These are phyloP conservation scores for Aspergillus vadensis DNA, from an alignment of 2,329 filamentous ascomycete genomes.

Conservation along the genomic window DNA sequence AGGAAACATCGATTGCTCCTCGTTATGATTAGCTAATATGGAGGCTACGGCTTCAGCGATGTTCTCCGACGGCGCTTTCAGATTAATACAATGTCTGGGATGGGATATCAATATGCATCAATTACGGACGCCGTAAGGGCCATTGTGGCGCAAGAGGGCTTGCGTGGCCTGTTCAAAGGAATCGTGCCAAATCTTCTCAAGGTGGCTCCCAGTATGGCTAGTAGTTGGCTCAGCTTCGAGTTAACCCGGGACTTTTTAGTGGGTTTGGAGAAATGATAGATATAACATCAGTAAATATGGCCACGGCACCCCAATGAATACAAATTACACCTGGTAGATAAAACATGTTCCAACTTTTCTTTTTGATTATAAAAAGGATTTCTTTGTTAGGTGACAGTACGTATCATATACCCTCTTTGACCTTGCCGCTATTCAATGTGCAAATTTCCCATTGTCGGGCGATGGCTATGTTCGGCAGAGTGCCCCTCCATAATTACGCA, in stretches of 20 bases:
- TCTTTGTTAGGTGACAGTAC: no score
- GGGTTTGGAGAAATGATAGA: slow-evolving; percentile 46
- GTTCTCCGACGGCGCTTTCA: slow-evolving; percentile 93
- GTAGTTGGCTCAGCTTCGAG: slow-evolving; percentile 97
- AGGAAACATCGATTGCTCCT: neutral
- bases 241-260: slow-evolving; percentile 85
- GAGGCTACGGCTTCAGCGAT: slow-evolving; percentile 61
- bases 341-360: no score
- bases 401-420: no score
- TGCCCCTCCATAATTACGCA: neutral
- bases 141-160: slow-evolving; percentile 81
- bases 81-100: slow-evolving; percentile 98
- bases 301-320: no score
- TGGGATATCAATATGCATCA: slow-evolving; percentile 93
- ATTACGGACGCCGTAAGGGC: slow-evolving; percentile 79
- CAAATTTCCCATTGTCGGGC: no score
- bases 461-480: no score
- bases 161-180: slow-evolving; percentile 89
- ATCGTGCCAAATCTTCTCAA: slow-evolving; percentile 94
- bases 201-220: slow-evolving; percentile 97
- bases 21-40: neutral
- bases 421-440: no score
- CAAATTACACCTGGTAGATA: no score
- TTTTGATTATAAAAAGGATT: no score
- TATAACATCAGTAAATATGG: no score